These are phyloP conservation scores for Colletotrichum viniferum DNA, from an alignment of 2,329 filamentous ascomycete species.

Conservation along the genomic window DNA sequence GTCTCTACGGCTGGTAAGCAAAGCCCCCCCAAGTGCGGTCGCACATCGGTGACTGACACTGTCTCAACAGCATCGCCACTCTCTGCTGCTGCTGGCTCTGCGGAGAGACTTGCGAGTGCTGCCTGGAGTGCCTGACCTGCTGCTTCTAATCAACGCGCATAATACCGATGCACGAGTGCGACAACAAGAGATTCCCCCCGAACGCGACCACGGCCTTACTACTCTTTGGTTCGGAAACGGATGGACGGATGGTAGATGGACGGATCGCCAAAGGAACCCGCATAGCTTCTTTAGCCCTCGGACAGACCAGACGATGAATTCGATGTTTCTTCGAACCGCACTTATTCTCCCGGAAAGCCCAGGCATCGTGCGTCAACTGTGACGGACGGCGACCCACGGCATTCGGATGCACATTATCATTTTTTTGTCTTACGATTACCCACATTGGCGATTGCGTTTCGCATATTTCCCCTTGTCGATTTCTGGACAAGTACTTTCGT, in stretches of 20 bases:
- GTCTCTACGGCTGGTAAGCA: conserved; percentile 42
- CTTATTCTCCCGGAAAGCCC: not conserved
- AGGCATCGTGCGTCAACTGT: not conserved
- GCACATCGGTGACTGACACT: not conserved
- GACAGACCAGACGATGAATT: not conserved
- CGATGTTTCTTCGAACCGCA: not conserved
- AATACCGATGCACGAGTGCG: not conserved
- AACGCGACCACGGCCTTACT: conserved; percentile 14
- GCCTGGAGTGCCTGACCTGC: conserved; percentile 44
- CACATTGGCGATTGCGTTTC: conserved; percentile 16
- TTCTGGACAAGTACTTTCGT: not conserved
- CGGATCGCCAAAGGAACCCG: not conserved
- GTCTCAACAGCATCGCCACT: conserved; percentile 37
- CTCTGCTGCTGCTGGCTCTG: conserved; percentile 50
- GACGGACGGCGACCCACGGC: not conserved
- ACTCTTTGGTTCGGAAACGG: not conserved
- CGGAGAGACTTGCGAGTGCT: conserved; percentile 48
- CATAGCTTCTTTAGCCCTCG: not conserved
- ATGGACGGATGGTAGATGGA: not conserved
- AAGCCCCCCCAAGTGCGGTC: not conserved
- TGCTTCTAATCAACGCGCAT: conserved; percentile 34
- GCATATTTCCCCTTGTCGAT: not conserved
- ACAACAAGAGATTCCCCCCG: not conserved
- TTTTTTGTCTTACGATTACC: conserved; percentile 1
- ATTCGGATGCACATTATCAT: not conserved